phyloP scores from a whole-genome alignment of 352 stramenopile genomes.

The Pythium guiyangense region DNA sequence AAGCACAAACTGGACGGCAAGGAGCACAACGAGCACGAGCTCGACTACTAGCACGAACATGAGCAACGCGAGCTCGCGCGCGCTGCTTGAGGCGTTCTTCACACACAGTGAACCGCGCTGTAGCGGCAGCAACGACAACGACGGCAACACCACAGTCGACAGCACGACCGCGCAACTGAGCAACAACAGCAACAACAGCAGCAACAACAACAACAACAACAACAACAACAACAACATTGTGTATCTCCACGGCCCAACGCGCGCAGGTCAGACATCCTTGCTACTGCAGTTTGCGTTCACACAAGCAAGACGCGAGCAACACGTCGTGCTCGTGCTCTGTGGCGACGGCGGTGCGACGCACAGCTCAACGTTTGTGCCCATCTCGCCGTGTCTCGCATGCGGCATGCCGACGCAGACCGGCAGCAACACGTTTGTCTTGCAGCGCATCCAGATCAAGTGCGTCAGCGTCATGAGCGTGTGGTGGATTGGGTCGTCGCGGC shows the following conservation, averaged over 20 bases:
- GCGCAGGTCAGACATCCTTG: slow-evolving; percentile 50
- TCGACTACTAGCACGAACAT: not conserved
- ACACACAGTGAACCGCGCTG: slow-evolving; percentile 35
- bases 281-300: slow-evolving; percentile 65
- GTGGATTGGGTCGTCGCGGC: not conserved
- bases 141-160: not conserved
- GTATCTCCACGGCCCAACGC: slow-evolving; percentile 38
- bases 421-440: slow-evolving; percentile 39
- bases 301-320: slow-evolving; percentile 29
- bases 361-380: slow-evolving; percentile 22
- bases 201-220: too few relatives aligned
- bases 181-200: too few relatives aligned
- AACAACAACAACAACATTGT: too few relatives aligned
- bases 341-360: slow-evolving; percentile 21
- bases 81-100: slow-evolving; percentile 57
- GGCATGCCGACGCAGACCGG: slow-evolving; percentile 38
- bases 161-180: not conserved
- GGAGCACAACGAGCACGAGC: not conserved
- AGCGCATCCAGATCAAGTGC: slow-evolving; percentile 64
- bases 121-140: not conserved
- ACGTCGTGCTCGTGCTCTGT: slow-evolving; percentile 48
- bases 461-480: not conserved
- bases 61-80: not conserved
- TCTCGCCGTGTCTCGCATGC: slow-evolving; percentile 40
- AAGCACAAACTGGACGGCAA: too few relatives aligned